Conservation (phyloP, 2,329 filamentous ascomycete species). For the Alternaria brassicae region DNA sequence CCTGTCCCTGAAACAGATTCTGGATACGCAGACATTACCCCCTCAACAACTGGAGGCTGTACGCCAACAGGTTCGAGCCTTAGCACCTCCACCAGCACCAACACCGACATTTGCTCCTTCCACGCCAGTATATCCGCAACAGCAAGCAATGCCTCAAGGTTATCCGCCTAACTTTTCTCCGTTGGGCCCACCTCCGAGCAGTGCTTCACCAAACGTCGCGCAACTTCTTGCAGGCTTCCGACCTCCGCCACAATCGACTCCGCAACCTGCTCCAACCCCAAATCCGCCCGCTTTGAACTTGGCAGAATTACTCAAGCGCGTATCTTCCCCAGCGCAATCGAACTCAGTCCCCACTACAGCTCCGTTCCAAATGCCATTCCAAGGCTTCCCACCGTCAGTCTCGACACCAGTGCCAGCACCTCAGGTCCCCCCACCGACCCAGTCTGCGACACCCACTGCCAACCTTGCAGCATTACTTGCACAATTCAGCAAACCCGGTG, state of each 20-base stretch:
- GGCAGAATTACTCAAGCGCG: slow-evolving; percentile 39
- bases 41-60: slow-evolving; percentile 84
- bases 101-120: slow-evolving; percentile 46
- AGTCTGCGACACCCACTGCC: slow-evolving; percentile 33
- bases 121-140: slow-evolving; percentile 41
- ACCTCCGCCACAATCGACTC: slow-evolving; percentile 30
- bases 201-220: slow-evolving; percentile 36
- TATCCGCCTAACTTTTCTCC: slow-evolving; percentile 30
- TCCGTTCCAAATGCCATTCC: slow-evolving; percentile 41
- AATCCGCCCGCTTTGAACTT: slow-evolving; percentile 34
- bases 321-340: slow-evolving; percentile 38
- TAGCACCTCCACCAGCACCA: slow-evolving; percentile 68
- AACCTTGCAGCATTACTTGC: slow-evolving; percentile 45
- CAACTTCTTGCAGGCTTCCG: slow-evolving; percentile 40
- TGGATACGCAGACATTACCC: slow-evolving; percentile 79
- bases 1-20: slow-evolving; percentile 80
- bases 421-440: slow-evolving; percentile 35
- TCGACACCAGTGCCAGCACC: slow-evolving; percentile 32
- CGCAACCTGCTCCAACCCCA: slow-evolving; percentile 27
- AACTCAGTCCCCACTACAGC: slow-evolving; percentile 32
- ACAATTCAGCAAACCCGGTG: slow-evolving; percentile 39
- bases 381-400: slow-evolving; percentile 28
- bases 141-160: slow-evolving; percentile 26
- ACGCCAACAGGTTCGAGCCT: slow-evolving; percentile 81
- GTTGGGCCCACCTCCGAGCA: slow-evolving; percentile 26